A percentile compares a stretch with the other conserved stretches of the same genome.
Evolutionary conservation across 306 rosid species (phyloP).

Genomic region (Inga laurina): DNA sequence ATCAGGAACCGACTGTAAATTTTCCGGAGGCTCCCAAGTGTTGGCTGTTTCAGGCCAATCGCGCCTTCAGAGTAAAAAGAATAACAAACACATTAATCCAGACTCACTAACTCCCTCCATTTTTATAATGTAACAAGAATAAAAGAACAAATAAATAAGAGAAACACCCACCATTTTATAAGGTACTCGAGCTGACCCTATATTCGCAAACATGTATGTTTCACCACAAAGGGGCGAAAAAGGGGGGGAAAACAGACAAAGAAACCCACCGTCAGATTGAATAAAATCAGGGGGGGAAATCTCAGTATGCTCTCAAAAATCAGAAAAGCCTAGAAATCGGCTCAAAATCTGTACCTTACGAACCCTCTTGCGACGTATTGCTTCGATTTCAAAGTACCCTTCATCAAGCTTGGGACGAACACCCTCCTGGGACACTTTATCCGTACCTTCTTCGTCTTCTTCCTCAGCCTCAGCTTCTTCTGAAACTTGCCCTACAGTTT

Average conservation of each 20-base stretch:
- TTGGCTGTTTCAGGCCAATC: constrained; percentile 91
- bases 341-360: constrained; percentile 52
- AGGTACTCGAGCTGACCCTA: constrained; percentile 85
- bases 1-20: constrained; percentile 70
- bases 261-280: constrained; percentile 29
- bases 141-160: neutral
- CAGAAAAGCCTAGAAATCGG: neutral
- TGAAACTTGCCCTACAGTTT: constrained; percentile 28
- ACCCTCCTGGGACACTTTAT: constrained; percentile 30
- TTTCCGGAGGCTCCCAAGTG: constrained; percentile 96
- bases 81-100: constrained; percentile 14
- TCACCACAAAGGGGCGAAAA: neutral
- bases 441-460: constrained; percentile 33
- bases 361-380: constrained; percentile 75
- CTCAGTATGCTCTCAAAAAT: neutral
- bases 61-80: constrained; percentile 49
- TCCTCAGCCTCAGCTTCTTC: constrained; percentile 44
- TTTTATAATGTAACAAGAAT: constrained; percentile 8
- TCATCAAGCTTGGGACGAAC: constrained; percentile 61
- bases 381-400: constrained; percentile 72
- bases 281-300: neutral
- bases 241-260: neutral
- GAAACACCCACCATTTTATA: constrained; percentile 75
- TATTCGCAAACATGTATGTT: constrained; percentile 27
- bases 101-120: neutral